Evolutionary conservation across 2,329 filamentous ascomycete species (phyloP).

Genomic region (Fusarium irregulare): DNA sequence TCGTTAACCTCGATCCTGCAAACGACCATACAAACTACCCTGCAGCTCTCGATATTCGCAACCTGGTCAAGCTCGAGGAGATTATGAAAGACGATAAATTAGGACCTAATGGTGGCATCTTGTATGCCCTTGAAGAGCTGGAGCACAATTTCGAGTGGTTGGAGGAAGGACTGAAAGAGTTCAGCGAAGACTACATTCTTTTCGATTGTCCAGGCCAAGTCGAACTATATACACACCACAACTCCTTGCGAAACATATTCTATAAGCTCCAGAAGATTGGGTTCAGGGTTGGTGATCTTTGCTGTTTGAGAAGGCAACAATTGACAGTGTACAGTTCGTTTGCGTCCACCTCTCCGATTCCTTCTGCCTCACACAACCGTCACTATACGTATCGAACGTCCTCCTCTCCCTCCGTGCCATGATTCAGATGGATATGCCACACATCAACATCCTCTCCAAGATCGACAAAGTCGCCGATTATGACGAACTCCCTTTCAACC

Average conservation of each 20-base stretch:
- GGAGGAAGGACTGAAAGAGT: constrained; percentile 79
- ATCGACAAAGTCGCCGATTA: constrained; percentile 94
- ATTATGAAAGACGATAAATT: constrained; percentile 93
- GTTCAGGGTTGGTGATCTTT: constrained; percentile 76
- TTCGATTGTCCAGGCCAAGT: constrained; percentile 98
- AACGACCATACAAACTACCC: constrained; percentile 94
- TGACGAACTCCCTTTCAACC: constrained; percentile 88
- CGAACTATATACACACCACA: constrained; percentile 96
- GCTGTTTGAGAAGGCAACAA: background rate
- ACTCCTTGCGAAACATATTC: constrained; percentile 91
- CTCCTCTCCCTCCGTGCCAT: constrained; percentile 94
- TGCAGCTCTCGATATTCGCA: constrained; percentile 89
- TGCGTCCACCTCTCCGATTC: constrained; percentile 94
- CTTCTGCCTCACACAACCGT: constrained; percentile 91
- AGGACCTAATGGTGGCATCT: constrained; percentile 89
- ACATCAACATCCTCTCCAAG: constrained; percentile 96
- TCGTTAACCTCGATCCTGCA: constrained; percentile 96
- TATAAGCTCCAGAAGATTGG: constrained; percentile 89
- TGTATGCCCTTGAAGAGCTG: constrained; percentile 95
- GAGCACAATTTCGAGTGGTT: constrained; percentile 96
- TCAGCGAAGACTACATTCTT: constrained; percentile 90
- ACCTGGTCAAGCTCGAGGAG: constrained; percentile 89
- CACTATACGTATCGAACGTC: constrained; percentile 93
- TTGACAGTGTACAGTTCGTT: constrained; percentile 73
- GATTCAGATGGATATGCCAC: constrained; percentile 97